Base-by-base conservation (phyloP, 371 early-diverging fungal species). In the Rhizomucor pusillus region DNA sequence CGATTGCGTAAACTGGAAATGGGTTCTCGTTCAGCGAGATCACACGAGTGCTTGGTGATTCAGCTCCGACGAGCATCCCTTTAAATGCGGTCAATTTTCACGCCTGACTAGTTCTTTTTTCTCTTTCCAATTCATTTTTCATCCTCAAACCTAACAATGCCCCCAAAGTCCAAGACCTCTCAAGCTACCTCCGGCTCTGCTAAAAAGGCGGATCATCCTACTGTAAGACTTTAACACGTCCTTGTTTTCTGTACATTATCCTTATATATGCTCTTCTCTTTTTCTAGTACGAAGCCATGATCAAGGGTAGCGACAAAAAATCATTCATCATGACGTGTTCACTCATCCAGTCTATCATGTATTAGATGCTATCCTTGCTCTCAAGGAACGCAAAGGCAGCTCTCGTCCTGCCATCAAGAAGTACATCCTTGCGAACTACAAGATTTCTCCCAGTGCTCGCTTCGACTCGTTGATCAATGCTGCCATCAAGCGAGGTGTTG, bases 331-430 rank as follows among this genome's bases (percentile, higher is more conserved):
- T 29, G 29, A 20, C 19, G 23, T 2, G 19, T 50, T 43, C 43
- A 40, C 22, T 23, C 39, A 40, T 25, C 48, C 39, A 36, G 7
- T 3, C 9, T 43, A 43, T 40, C 25, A 39, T 16, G 11, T 1
- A 41, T 12, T 59, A 77, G 80, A 71, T 52, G 86, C 86, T 37
- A 82, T 88, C 52, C 66, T 79, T 36, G 74, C 77, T 47, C 75
- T 88, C 63, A 88, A 88, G 77, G 90, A 90, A 68, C 86, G 90
- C 66, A 84, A 79, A 64, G 92, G 92, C 46, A 81, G 84, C 55
- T 84, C 86, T 41, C 86, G 90, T 65, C 86, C 82, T 57, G 88
- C 88, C 47, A 83, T 91, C 76, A 90, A 89, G 71, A 91, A 90
- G 77, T 90, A 89, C 72, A 89, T 91, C 60, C 69, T 80, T 61